Percentiles rank a stretch among this genome's conserved stretches.
phyloP scores from a whole-genome alignment of 2,329 filamentous ascomycete genomes.

The Diaporthe capsici region DNA sequence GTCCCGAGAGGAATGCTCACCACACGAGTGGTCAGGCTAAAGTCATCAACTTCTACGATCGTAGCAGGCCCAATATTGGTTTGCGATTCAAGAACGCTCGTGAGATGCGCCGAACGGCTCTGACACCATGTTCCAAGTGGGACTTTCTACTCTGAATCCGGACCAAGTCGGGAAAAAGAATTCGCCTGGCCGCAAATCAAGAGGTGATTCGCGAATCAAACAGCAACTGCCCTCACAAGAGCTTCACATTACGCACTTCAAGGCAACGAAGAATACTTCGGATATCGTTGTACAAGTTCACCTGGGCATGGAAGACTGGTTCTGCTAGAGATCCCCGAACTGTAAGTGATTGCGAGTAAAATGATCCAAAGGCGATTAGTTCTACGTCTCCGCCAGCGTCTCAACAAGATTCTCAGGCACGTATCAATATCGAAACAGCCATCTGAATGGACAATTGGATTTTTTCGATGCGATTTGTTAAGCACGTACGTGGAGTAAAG shows the following conservation, averaged over 20 bases:
- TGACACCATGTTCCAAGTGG: not conserved
- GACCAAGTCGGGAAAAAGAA: not conserved
- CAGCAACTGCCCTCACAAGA: not conserved
- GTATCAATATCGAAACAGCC: not conserved
- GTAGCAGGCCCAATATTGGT: too few species aligned
- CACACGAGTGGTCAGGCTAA: not conserved
- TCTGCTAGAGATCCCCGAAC: not conserved
- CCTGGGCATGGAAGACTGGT: not conserved
- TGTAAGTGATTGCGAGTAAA: not conserved
- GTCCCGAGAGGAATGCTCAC: not conserved
- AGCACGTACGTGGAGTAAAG: not conserved
- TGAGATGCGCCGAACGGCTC: not conserved
- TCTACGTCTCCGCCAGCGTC: conserved; percentile 3
- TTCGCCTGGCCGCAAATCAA: not conserved
- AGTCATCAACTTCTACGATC: not conserved
- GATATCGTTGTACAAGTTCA: not conserved
- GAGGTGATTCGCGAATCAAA: not conserved
- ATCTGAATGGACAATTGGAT: not conserved
- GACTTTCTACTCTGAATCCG: not conserved
- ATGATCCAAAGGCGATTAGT: not conserved
- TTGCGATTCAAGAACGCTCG: not conserved
- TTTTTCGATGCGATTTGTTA: not conserved
- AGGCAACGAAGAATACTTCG: not conserved
- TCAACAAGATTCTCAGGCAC: not conserved
- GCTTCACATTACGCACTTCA: not conserved